phyloP scores from a whole-genome alignment of 805 yeast species.

The Blastobotrys peoriensis region DNA sequence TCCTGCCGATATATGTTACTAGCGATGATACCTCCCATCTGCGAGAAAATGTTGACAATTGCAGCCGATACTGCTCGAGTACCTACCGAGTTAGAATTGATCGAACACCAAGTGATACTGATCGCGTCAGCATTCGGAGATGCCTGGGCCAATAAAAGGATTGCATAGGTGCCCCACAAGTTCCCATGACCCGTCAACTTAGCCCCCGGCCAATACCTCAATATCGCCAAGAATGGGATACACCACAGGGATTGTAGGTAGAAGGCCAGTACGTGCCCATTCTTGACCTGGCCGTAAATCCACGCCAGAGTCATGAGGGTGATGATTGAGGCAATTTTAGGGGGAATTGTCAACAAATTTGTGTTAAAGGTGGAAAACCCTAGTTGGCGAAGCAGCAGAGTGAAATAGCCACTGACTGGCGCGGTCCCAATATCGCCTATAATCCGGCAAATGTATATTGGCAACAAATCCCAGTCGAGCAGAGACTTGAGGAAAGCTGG shows the following conservation, averaged over 20 bases:
- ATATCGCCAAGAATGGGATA: conserved; percentile 31
- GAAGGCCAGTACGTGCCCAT: conserved; percentile 27
- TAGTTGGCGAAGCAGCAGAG: conserved; percentile 41
- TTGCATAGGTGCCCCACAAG: conserved; percentile 39
- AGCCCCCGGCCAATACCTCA: conserved; percentile 39
- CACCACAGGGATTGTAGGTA: conserved; percentile 31
- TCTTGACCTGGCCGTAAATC: conserved; percentile 21
- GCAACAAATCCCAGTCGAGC: conserved; percentile 50
- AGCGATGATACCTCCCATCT: conserved; percentile 47
- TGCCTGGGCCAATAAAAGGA: conserved; percentile 26
- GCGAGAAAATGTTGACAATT: conserved; percentile 56
- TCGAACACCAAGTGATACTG: conserved; percentile 54
- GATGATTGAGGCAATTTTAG: conserved; percentile 12
- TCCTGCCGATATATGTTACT: conserved; percentile 50
- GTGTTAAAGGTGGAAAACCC: conserved; percentile 50
- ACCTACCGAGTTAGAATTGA: conserved; percentile 54
- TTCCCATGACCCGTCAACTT: too few species aligned
- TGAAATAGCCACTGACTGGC: conserved; percentile 39
- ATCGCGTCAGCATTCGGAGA: conserved; percentile 43
- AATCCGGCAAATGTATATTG: conserved; percentile 44
- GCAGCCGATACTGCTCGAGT: conserved; percentile 60
- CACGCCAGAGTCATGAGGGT: conserved; percentile 24
- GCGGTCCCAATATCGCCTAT: conserved; percentile 35
- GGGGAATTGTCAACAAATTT: conserved; percentile 42
- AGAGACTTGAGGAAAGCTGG: conserved; percentile 37